These are phyloP conservation scores for Melampsora occidentalis DNA, from an alignment of 1,284 basidiomycete species.

Conservation along the genomic window DNA sequence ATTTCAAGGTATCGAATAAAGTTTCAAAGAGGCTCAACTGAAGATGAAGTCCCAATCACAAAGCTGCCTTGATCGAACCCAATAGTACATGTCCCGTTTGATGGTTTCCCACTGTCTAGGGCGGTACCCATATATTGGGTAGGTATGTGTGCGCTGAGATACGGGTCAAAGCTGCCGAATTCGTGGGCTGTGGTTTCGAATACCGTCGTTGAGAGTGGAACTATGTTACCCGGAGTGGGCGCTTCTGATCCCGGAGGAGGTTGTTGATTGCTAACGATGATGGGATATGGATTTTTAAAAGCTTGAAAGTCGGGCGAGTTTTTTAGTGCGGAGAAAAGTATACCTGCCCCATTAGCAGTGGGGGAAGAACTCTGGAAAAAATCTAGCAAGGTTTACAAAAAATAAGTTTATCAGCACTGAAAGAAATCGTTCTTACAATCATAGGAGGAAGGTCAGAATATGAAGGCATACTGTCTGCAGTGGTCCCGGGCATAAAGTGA, in stretches of 20 bases:
- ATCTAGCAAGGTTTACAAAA: neutral
- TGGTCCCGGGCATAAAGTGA: constrained; percentile 26
- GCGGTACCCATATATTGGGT: constrained; percentile 50
- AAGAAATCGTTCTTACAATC: too few relatives aligned
- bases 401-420: too few relatives aligned
- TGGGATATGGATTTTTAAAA: constrained; percentile 27
- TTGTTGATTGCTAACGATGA: constrained; percentile 19
- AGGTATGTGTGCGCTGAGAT: constrained; percentile 50
- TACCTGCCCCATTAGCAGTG: constrained; percentile 22
- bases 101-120: constrained; percentile 49
- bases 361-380: constrained; percentile 4
- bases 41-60: constrained; percentile 30
- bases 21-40: constrained; percentile 14
- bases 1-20: constrained; percentile 45
- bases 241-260: neutral
- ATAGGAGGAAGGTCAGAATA: too few relatives aligned
- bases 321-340: constrained; percentile 15
- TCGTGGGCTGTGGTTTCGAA: constrained; percentile 59
- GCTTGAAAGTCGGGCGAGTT: neutral
- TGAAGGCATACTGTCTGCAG: constrained; percentile 3
- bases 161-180: constrained; percentile 58
- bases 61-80: constrained; percentile 35
- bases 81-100: constrained; percentile 1
- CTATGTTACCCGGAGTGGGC: neutral
- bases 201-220: constrained; percentile 49